These are phyloP conservation scores for Yamadazyma paraphyllophila DNA, from an alignment of 805 yeast genomes.

Conservation along the genomic window DNA sequence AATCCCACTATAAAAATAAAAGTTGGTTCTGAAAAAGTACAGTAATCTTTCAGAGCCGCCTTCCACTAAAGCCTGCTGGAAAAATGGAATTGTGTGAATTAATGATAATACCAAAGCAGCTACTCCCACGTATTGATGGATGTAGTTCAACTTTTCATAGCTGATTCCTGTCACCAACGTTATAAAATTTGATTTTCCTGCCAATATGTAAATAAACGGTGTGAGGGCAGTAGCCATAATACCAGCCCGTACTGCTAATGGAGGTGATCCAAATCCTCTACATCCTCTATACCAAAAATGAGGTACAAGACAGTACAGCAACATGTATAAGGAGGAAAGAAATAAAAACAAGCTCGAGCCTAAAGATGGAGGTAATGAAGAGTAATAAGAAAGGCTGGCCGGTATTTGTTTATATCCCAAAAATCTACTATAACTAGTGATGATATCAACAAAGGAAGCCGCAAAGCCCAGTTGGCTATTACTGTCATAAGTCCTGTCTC, in stretches of 20 bases:
- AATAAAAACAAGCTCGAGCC: conserved; percentile 39
- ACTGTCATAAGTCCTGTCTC: conserved; percentile 23
- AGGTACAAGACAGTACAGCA: conserved; percentile 43
- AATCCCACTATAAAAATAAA: conserved; percentile 38
- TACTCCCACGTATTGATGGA: conserved; percentile 50
- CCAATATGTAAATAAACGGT: conserved; percentile 48
- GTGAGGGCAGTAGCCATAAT: conserved; percentile 48
- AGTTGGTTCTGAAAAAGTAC: conserved; percentile 17
- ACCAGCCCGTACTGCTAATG: conserved; percentile 54
- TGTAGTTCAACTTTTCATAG: conserved; percentile 52
- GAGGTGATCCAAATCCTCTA: conserved; percentile 57
- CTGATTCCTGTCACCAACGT: conserved; percentile 51
- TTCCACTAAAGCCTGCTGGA: conserved; percentile 42
- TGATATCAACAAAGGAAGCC: conserved; percentile 25
- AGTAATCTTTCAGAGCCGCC: conserved; percentile 42
- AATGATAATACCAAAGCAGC: conserved; percentile 41
- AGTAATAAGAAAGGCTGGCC: conserved; percentile 18
- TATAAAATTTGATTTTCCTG: conserved; percentile 53
- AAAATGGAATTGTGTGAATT: conserved; percentile 52
- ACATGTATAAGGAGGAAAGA: conserved; percentile 30
- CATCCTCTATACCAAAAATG: conserved; percentile 53
- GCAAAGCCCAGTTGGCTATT: conserved; percentile 11
- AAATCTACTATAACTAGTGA: conserved; percentile 31
- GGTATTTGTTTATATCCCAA: conserved; percentile 36
- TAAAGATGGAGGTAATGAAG: conserved; percentile 34